A percentile compares a stretch with the other conserved stretches of the same genome.
phyloP scores from a whole-genome alignment of 1,284 basidiomycete genomes.

The Mycena citricolor region DNA sequence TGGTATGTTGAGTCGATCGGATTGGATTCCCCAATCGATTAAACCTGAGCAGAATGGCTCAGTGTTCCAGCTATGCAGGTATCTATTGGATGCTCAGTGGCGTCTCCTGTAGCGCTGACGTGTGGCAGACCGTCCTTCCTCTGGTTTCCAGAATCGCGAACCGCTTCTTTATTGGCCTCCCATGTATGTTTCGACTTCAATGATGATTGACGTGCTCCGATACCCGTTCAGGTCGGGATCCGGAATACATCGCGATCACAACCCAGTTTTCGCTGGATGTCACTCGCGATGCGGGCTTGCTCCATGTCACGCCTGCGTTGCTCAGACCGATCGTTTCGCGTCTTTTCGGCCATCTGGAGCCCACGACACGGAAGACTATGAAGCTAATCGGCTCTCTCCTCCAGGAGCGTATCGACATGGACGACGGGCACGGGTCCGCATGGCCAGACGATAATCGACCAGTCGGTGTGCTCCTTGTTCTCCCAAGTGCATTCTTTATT shows the following conservation, averaged over 20 bases:
- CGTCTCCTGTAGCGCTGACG: no score
- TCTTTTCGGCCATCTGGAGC: constrained; percentile 8
- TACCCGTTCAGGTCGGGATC: constrained; percentile 29
- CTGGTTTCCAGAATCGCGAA: constrained; percentile 39
- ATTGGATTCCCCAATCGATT: no score
- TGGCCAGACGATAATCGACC: constrained; percentile 42
- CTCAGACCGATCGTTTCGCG: constrained; percentile 27
- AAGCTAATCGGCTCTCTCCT: constrained; percentile 38
- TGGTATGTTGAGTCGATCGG: no score
- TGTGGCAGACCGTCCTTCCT: constrained; percentile 36
- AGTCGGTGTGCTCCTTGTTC: constrained; percentile 38
- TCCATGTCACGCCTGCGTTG: constrained; percentile 29
- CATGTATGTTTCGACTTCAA: constrained; percentile 45
- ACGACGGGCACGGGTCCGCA: constrained; percentile 36
- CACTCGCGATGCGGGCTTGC: constrained; percentile 20
- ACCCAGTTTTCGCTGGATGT: constrained; percentile 32
- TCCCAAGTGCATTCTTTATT: background rate
- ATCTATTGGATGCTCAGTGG: no score
- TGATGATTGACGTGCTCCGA: background rate
- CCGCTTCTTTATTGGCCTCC: constrained; percentile 41
- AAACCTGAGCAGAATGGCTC: constrained; percentile 49
- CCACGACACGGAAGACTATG: constrained; percentile 24
- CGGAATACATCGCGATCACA: constrained; percentile 34
- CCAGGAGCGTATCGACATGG: constrained; percentile 38
- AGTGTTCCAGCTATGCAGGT: constrained; percentile 30